Evolutionary conservation across 805 yeast species (phyloP).

Genomic region (Wickerhamiella domercqiae): DNA sequence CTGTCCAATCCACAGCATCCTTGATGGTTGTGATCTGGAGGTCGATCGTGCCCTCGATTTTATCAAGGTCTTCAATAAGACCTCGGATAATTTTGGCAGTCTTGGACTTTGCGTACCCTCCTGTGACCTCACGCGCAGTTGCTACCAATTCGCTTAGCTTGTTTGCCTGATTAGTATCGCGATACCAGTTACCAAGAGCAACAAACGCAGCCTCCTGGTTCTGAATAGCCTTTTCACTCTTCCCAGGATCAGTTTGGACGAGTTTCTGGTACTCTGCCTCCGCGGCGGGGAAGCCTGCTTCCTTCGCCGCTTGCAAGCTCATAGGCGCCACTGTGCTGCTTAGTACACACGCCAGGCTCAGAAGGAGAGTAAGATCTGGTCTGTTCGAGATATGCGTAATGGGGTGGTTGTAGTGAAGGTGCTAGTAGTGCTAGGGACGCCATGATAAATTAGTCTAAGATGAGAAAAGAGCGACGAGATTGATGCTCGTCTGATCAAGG

Average conservation of each 20-base stretch:
- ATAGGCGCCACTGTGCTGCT: too few relatives aligned
- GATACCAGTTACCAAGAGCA: constrained; percentile 63
- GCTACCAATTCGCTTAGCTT: constrained; percentile 49
- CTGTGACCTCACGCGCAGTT: constrained; percentile 54
- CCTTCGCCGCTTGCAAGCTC: constrained; percentile 23
- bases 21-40: constrained; percentile 58
- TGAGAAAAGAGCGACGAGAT: too few relatives aligned
- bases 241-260: constrained; percentile 16
- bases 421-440: too few relatives aligned
- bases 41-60: constrained; percentile 41
- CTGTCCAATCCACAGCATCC: constrained; percentile 79
- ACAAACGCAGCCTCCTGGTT: constrained; percentile 54
- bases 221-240: constrained; percentile 31
- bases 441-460: too few relatives aligned
- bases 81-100: constrained; percentile 79
- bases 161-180: constrained; percentile 27
- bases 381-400: too few relatives aligned
- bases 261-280: constrained; percentile 9
- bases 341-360: too few relatives aligned
- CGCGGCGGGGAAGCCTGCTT: constrained; percentile 14
- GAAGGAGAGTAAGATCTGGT: too few relatives aligned
- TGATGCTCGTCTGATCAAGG: too few relatives aligned
- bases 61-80: constrained; percentile 63
- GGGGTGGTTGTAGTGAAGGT: too few relatives aligned
- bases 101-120: constrained; percentile 78